Evolutionary conservation across 306 rosid genomes (phyloP).

Genomic region (Calophaca sinica): DNA sequence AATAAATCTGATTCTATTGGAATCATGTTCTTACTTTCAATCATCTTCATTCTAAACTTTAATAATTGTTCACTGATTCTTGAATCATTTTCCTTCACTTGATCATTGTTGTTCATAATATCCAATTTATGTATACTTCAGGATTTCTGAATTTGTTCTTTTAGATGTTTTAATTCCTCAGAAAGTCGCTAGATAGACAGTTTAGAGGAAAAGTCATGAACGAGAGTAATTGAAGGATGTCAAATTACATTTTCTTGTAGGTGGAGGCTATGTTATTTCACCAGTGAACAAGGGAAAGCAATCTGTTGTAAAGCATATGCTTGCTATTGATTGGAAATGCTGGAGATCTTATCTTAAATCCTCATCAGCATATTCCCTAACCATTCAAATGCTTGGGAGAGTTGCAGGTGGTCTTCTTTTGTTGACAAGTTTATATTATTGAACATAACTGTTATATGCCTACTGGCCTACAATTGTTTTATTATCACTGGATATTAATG

Average conservation of each 20-base stretch:
- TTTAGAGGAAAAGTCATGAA: constrained; percentile 23
- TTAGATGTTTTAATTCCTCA: constrained; percentile 8
- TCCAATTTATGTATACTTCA: constrained; percentile 27
- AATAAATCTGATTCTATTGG: constrained; percentile 32
- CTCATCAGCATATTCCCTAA: constrained; percentile 81
- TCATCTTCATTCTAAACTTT: constrained; percentile 38
- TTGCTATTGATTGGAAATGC: constrained; percentile 94
- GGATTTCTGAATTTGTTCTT: constrained; percentile 20
- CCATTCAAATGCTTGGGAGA: constrained; percentile 90
- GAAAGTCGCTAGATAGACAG: constrained; percentile 30
- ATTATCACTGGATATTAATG: constrained; percentile 18
- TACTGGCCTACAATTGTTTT: constrained; percentile 27
- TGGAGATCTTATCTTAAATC: constrained; percentile 87
- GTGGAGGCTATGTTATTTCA: constrained; percentile 93
- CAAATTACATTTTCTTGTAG: constrained; percentile 56
- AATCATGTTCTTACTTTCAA: constrained; percentile 39
- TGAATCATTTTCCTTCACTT: constrained; percentile 38
- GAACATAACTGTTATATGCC: constrained; percentile 8
- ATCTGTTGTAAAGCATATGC: constrained; percentile 95
- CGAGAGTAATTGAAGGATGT: constrained; percentile 45
- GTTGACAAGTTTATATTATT: constrained; percentile 27
- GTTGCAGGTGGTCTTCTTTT: constrained; percentile 72
- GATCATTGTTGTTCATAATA: constrained; percentile 22
- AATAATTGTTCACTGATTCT: constrained; percentile 25
- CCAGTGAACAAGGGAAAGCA: constrained; percentile 82